These are phyloP conservation scores for Macroventuria anomochaeta DNA, from an alignment of 2,329 filamentous ascomycete genomes.

Conservation along the genomic window DNA sequence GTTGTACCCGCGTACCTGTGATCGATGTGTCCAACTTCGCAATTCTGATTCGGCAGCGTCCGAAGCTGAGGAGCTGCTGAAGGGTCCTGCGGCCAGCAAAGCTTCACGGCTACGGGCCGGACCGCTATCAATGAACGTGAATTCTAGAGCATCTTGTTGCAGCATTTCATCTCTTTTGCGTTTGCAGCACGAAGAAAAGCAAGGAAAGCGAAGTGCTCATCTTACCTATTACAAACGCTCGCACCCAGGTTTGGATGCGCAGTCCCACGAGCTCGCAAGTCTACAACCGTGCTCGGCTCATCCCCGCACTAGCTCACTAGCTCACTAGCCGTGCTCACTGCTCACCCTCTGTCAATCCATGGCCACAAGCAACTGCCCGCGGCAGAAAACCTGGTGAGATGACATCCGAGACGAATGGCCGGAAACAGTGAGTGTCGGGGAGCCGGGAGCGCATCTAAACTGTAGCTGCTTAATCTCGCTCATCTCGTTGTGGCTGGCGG, in stretches of 20 bases:
- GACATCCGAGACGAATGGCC: slow-evolving; percentile 1
- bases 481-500: slow-evolving; percentile 8
- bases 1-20: slow-evolving; percentile 9
- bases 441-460: slow-evolving; percentile 6
- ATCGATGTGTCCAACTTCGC: not conserved
- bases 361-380: not conserved
- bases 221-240: slow-evolving; percentile 4
- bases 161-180: not conserved
- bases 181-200: not conserved
- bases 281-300: slow-evolving; percentile 16
- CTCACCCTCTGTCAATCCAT: slow-evolving; percentile 10
- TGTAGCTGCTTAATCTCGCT: slow-evolving; percentile 10
- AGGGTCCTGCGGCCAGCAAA: slow-evolving; percentile 13
- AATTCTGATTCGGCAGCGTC: not conserved
- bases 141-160: too few species aligned
- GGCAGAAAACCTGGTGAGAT: slow-evolving; percentile 1
- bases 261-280: slow-evolving; percentile 9
- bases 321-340: slow-evolving; percentile 9
- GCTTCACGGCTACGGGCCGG: slow-evolving; percentile 22
- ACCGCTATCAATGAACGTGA: slow-evolving; percentile 16
- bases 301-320: slow-evolving; percentile 15
- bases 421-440: slow-evolving; percentile 6
- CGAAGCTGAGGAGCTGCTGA: slow-evolving; percentile 4
- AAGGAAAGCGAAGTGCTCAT: not conserved
- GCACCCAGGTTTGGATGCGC: not conserved